Evolutionary conservation across 345 rosid genomes (phyloP), one percentile per base, ranked within the genome.

Genomic region (Eucalyptus cladocalyx): DNA sequence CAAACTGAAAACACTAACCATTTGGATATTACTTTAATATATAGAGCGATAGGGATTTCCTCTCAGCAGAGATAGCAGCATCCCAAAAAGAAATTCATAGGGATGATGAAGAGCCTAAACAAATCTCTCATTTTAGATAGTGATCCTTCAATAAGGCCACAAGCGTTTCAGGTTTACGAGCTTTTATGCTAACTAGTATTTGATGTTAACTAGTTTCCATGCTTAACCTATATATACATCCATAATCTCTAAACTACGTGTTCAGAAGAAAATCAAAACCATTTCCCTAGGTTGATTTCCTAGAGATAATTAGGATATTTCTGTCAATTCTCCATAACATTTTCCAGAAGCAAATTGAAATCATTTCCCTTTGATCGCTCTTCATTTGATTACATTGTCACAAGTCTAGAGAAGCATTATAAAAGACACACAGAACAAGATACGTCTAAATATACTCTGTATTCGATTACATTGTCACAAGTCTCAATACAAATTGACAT

Each of bases 321-420:
- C 5, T 4, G 10, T 30, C 37, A 16, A 65, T 65, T 15, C 37
- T 6, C 10, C 37, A 15, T n/a, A n/a, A 0, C 76, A 15, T 65
- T 65, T 98, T 98, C 88, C 90, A 92, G 90, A 95, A 95, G 91
- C 99, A 98, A 92, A 92, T 93, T 87, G 97, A 96, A 88, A 93
- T 98, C 42, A 95, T 94, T 60, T 60, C 32, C 69, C 17, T 60
- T 60, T 28, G 69, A 28, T 60, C n/a, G 69, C 32, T 60, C 32
- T 60, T 60, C 69, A 60, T 12, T 60, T 28, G 32, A 60, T 60
- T 60, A 60, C 69, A 12, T 0, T 60, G 17, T 60, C 69, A 28
- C 32, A 28, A 60, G 69, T 60, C 69, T 5, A 4, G 26, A 54
- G 28, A 54, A 23, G 60, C 11, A 23, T 23, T 54, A 54, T 2